Evolutionary conservation across 805 yeast genomes (phyloP).

Genomic region (Candida odintsovae): DNA sequence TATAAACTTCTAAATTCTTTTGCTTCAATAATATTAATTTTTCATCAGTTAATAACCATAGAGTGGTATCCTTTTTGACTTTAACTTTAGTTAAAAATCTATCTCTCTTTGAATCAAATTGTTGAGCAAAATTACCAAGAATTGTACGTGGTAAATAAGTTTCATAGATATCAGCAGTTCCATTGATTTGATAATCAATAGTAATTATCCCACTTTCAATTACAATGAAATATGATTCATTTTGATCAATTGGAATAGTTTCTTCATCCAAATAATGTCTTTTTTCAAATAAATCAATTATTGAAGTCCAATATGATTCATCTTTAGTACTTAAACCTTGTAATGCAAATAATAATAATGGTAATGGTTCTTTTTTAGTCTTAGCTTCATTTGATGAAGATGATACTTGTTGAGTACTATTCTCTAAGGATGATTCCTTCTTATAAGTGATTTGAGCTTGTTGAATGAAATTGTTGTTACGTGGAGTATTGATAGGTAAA

Average conservation of each 20-base stretch:
- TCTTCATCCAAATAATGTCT: conserved; percentile 45
- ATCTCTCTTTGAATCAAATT: conserved; percentile 24
- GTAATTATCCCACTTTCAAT: conserved; percentile 53
- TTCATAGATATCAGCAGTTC: conserved; percentile 29
- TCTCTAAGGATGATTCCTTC: conserved; percentile 24
- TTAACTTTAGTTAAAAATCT: conserved; percentile 41
- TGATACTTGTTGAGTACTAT: not conserved
- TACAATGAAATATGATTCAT: conserved; percentile 39
- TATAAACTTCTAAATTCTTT: conserved; percentile 48
- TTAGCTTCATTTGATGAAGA: conserved; percentile 8
- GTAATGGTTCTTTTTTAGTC: conserved; percentile 31
- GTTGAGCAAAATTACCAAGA: conserved; percentile 37
- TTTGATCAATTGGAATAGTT: conserved; percentile 37
- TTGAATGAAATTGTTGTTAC: conserved; percentile 33
- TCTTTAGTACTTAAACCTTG: conserved; percentile 36
- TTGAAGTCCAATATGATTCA: conserved; percentile 55
- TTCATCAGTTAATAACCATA: conserved; percentile 60
- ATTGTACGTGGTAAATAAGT: conserved; percentile 50
- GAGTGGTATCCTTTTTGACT: conserved; percentile 55
- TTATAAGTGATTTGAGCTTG: conserved; percentile 32
- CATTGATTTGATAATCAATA: conserved; percentile 43
- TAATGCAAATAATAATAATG: conserved; percentile 39
- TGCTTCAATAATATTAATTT: conserved; percentile 40
- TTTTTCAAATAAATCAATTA: conserved; percentile 52
- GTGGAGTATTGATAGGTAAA: conserved; percentile 31